Evolutionary conservation across 495 filamentous ascomycete genomes (phyloP), one percentile per base, ranked within the genome.

Genomic region (Ramalina intermedia): DNA sequence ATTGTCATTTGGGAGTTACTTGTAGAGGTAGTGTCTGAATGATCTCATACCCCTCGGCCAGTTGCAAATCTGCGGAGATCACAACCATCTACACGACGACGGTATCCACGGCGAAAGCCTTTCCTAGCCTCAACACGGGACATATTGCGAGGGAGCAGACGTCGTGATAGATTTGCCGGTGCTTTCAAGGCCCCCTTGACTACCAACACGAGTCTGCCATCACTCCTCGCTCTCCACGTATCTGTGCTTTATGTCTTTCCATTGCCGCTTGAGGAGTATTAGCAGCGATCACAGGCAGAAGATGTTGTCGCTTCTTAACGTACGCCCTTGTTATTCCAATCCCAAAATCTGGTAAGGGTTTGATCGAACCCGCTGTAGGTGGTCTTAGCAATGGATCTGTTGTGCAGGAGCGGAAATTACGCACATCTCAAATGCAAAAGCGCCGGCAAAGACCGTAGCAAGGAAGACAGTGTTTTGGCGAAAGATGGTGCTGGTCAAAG

Each of bases 181-280:
- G 12, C 29, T 33, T 9, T 33, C 29, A 33, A 33, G 29, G 29
- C 29, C 29, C 5, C 8, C 6, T 13, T 0, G 7, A 33, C 29
- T 33, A 7, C 26, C 18, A 45, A 4, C 24, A 17, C 20, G 11
- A 46, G 41, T 40, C 20, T 46, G 66, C 47, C 69, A 64, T 52
- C 71, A 75, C 63, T 78, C 74, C 55, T 87, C 81, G 57, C 75
- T 72, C 60, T 82, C 63, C 55, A 88, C 66, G 65, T 96, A 99
- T 61, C 76, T 80, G 62, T 78, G 67, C 64, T 91, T 87, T 71
- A 99, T 96, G 66, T 96, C 91, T 76, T 96, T 96, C 93, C 93
- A 99, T 90, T 96, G 93, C 56, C 91, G 87, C 85, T 96, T 61
- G 63, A 50, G 12, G 23, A 21, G 8, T 6, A 6, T 49, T 18